Base-by-base conservation (phyloP, 257 asterid species). In the Handroanthus guayacan region DNA sequence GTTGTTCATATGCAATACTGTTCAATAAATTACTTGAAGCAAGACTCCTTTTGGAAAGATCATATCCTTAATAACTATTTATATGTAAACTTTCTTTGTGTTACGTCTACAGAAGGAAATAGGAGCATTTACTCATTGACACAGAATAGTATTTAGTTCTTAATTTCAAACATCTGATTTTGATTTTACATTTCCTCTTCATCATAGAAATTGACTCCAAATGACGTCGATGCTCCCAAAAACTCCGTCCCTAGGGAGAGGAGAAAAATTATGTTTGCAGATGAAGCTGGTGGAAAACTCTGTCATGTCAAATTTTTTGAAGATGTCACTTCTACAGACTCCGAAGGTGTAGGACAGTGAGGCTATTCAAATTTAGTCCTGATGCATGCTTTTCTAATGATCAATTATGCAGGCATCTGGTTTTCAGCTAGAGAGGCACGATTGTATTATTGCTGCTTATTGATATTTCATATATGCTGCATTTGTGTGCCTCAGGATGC, bases 261-360 rank as follows among this genome's bases (percentile, higher is more conserved):
- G 75, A 89, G 76, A 61, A 87, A 81, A 75, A 85, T 89, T 61
- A 72, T 75, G 57, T 87, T 89, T 78, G 92, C 94, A 4, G 94
- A 89, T 79, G 94, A 87, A 83, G 88, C 87, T 66, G 94, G 92
- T 47, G 92, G 86, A 50, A 70, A 41, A 79, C 92, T 89, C 13
- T 87, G 92, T 54, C 86, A 86, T 77, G 80, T 87, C 80, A 89
- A 82, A 84, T 81, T 78, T 66, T 83, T 83, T 66, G 82, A 84
- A 57, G 74, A 73, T 72, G 76, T 37, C 75, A 6, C 56, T 51
- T 48, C 83, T 10, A 61, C 54, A 31, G 78, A 72, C 16, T 63
- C 87, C 68, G 71, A 44, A 38, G 44, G 57, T 13, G 56, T 51
- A 44, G 61, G 77, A 34, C 63, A 63, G 68, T 79, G 77, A 61